phyloP scores from a whole-genome alignment of 768 basidiomycete species.

The Kwoniella pini region DNA sequence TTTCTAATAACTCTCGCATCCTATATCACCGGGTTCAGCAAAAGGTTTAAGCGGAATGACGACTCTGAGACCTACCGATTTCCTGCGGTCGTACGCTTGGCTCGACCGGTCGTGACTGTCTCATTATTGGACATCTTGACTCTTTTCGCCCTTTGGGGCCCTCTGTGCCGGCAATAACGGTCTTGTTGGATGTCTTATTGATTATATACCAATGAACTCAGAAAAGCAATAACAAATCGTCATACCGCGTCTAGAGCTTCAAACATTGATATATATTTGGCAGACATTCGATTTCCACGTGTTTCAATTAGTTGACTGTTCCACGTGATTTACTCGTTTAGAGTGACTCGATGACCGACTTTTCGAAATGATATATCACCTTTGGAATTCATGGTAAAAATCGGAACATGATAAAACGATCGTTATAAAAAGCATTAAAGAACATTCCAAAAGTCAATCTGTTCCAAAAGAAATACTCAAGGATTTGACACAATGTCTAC shows the following conservation, averaged over 20 bases:
- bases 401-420: no score
- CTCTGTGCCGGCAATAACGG: neutral
- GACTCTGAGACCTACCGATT: conserved; percentile 39
- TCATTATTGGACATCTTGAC: conserved; percentile 23
- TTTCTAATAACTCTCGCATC: conserved; percentile 51
- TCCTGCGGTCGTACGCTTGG: conserved; percentile 49
- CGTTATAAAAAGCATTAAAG: no score
- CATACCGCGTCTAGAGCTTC: neutral
- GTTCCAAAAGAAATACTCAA: no score
- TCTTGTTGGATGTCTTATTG: neutral
- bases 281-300: neutral
- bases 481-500: conserved; percentile 31
- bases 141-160: conserved; percentile 1
- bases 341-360: conserved; percentile 3
- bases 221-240: neutral
- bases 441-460: no score
- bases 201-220: neutral
- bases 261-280: no score
- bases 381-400: neutral
- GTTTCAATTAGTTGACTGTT: neutral
- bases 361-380: conserved; percentile 4
- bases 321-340: conserved; percentile 4
- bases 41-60: neutral
- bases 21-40: conserved; percentile 24
- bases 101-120: conserved; percentile 40